A percentile compares a stretch with the other conserved stretches of the same genome.
These are phyloP conservation scores for Didymella segeticola DNA, from an alignment of 2,329 filamentous ascomycete species.

Conservation along the genomic window DNA sequence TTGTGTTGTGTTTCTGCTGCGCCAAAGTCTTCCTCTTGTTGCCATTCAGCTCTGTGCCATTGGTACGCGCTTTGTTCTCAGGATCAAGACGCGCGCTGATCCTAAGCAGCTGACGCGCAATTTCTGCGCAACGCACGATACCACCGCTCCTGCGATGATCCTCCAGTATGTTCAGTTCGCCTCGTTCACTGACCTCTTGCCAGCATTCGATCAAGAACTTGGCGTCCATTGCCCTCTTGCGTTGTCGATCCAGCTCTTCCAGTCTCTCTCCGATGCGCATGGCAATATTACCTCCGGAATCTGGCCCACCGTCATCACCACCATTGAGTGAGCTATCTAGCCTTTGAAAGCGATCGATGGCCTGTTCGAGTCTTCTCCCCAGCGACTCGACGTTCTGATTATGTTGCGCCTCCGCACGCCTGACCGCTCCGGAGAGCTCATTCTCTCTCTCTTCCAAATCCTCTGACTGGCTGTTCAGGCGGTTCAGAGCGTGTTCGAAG, in stretches of 20 bases:
- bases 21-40: constrained; percentile 38
- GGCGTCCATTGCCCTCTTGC: constrained; percentile 87
- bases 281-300: constrained; percentile 80
- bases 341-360: constrained; percentile 89
- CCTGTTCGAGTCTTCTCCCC: constrained; percentile 87
- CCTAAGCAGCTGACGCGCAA: constrained; percentile 89
- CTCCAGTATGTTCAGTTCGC: constrained; percentile 84
- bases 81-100: constrained; percentile 92
- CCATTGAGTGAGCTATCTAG: constrained; percentile 83
- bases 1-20: constrained; percentile 66
- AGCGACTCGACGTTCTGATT: constrained; percentile 88
- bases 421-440: constrained; percentile 86
- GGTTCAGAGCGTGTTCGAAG: constrained; percentile 79
- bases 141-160: constrained; percentile 86
- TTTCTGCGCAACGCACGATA: constrained; percentile 92
- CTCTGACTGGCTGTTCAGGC: constrained; percentile 74
- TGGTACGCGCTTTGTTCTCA: constrained; percentile 59
- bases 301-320: constrained; percentile 60
- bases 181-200: constrained; percentile 91
- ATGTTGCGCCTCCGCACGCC: constrained; percentile 90
- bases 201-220: constrained; percentile 96
- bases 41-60: constrained; percentile 58
- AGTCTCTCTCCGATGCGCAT: constrained; percentile 93
- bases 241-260: constrained; percentile 92
- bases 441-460: constrained; percentile 91